Conservation (phyloP, 352 stramenopile species). For the Pythium folliculosum region DNA sequence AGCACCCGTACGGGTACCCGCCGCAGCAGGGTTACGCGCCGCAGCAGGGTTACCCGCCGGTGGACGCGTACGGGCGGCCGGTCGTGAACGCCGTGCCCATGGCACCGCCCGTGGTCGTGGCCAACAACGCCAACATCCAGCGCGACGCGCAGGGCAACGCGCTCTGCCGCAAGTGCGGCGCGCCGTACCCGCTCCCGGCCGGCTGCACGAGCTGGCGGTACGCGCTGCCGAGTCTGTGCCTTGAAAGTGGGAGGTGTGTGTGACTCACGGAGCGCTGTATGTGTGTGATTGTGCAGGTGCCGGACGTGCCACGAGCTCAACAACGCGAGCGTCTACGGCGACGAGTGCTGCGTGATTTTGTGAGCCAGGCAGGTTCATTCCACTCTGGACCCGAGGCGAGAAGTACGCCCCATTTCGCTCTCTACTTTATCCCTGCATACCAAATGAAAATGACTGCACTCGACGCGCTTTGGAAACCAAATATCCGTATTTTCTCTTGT, state of each 20-base stretch:
- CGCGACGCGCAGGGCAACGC: slow-evolving; percentile 68
- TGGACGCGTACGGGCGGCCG: slow-evolving; percentile 53
- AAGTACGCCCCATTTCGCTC: too few species aligned
- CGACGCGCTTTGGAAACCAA: too few species aligned
- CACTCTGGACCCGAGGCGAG: too few species aligned
- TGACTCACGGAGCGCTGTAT: not conserved
- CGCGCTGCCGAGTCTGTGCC: not conserved
- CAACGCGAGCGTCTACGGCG: slow-evolving; percentile 75
- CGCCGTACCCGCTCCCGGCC: slow-evolving; percentile 66
- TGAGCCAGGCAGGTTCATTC: slow-evolving; percentile 17
- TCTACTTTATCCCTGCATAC: too few species aligned
- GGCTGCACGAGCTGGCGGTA: slow-evolving; percentile 72
- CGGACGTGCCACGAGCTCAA: slow-evolving; percentile 74
- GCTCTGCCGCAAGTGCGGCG: slow-evolving; percentile 72
- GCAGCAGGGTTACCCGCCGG: slow-evolving; percentile 21
- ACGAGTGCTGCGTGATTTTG: slow-evolving; percentile 70
- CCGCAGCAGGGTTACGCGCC: slow-evolving; percentile 2
- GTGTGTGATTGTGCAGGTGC: slow-evolving; percentile 37
- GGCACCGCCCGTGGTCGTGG: slow-evolving; percentile 35
- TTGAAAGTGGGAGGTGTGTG: not conserved
- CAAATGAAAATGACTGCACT: too few species aligned
- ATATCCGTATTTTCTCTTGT: too few species aligned
- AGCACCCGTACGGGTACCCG: slow-evolving; percentile 4
- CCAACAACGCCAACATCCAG: slow-evolving; percentile 72
- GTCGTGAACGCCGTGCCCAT: slow-evolving; percentile 46